phyloP scores from a whole-genome alignment of 1,139 yeast species.

The Magnusiomyces tetraspermus region DNA sequence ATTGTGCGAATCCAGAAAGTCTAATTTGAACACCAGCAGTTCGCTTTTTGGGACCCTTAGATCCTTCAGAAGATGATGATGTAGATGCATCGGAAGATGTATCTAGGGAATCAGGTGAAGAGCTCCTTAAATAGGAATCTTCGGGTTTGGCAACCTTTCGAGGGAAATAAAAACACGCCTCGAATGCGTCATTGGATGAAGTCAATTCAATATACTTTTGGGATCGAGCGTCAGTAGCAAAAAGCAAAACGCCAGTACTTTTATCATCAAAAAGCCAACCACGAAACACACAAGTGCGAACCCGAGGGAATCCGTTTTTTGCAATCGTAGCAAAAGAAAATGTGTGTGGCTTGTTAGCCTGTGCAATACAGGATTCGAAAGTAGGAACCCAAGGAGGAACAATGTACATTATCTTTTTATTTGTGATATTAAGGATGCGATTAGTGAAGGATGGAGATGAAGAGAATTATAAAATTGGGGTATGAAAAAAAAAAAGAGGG shows the following conservation, averaged over 20 bases:
- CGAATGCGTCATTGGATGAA: slow-evolving; percentile 44
- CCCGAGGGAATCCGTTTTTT: slow-evolving; percentile 44
- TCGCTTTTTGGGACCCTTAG: neutral
- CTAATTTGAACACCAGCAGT: slow-evolving; percentile 32
- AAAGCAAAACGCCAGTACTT: slow-evolving; percentile 56
- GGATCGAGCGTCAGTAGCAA: slow-evolving; percentile 67
- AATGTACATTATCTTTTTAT: slow-evolving; percentile 16
- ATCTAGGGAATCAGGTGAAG: neutral
- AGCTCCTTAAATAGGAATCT: neutral
- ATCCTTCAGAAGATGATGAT: neutral
- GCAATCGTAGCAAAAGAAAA: slow-evolving; percentile 68
- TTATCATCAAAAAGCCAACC: slow-evolving; percentile 69
- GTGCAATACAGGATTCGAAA: slow-evolving; percentile 20
- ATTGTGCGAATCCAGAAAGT: slow-evolving; percentile 53
- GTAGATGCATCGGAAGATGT: neutral
- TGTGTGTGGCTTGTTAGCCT: slow-evolving; percentile 28
- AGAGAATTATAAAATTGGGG: neutral
- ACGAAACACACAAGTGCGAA: slow-evolving; percentile 61
- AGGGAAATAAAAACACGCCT: slow-evolving; percentile 68
- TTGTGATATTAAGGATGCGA: neutral
- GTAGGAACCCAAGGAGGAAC: slow-evolving; percentile 27
- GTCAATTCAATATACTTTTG: slow-evolving; percentile 48
- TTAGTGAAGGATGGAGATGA: neutral
- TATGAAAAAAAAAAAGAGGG: too few species aligned
- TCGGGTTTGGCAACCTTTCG: neutral